Base-by-base conservation (phyloP, 148 eudicot species). In the Camellia sinensis region DNA sequence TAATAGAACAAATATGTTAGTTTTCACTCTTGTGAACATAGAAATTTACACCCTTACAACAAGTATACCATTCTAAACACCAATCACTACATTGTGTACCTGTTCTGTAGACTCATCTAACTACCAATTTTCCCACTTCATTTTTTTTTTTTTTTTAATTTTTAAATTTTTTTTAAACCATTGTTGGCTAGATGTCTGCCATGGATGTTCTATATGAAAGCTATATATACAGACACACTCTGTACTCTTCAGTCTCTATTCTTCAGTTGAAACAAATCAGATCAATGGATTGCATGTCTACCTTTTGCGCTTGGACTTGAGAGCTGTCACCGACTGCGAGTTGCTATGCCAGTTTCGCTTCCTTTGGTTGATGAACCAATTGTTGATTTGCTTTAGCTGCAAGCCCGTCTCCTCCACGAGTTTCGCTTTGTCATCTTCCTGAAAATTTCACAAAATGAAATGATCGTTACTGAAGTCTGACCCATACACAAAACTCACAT, bases 361-460 rank as follows among this genome's bases (percentile, higher is more conserved):
- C 85, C 93, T 85, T 80, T 89, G 92, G 84, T 89, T 89, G 75
- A 89, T 89, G 87, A 89, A 89, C 92, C 92, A 89, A 67, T 89
- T 90, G 84, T 90, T 90, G 29, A 90, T 90, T 74, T 90, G 93
- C 84, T 90, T 90, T 64, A 90, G 91, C 88, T 90, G 93, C 87
- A 90, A 66, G 45, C 93, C 93, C 64, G 93, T 90, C 78, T 88
- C 88, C 77, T 90, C 91, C 76, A 90, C 93, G 11, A 90, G 91
- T 60, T 83, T 90, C 45, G 89, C 89, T 85, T 90, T 90, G 77
- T 90, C 93, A 63, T 90, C 93, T 79, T 90, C 93, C 93, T 90
- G 88, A 67, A 79, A 6, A n/a, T 13, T 17, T 54, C 18, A 29
- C 18, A 37, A 17, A 3, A 15, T 44, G 41, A 41, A 1, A 71